phyloP scores from a whole-genome alignment of 768 basidiomycete species.

The Leucosporidium creatinivorum region DNA sequence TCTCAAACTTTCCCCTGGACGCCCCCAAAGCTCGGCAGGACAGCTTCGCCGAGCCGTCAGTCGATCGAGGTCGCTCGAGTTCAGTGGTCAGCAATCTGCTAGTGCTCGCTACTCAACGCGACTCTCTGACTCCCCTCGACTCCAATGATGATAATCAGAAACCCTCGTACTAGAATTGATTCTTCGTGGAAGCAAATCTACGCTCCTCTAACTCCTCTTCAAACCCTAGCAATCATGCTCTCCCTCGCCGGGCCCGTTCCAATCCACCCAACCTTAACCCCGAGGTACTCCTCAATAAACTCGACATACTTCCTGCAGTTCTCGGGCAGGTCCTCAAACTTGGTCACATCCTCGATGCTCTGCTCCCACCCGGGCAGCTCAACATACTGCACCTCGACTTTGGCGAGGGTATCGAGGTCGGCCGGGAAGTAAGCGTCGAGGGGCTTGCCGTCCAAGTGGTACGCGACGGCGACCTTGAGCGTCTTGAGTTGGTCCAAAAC shows the following conservation, averaged over 20 bases:
- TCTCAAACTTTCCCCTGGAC: too few relatives aligned
- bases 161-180: too few relatives aligned
- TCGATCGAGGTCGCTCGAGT: too few relatives aligned
- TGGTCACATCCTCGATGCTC: slow-evolving; percentile 57
- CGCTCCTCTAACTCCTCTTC: too few relatives aligned
- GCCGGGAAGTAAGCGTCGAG: slow-evolving; percentile 71
- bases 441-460: slow-evolving; percentile 67
- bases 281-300: slow-evolving; percentile 71
- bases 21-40: too few relatives aligned
- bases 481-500: slow-evolving; percentile 74
- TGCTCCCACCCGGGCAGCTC: slow-evolving; percentile 87
- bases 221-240: too few relatives aligned
- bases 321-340: slow-evolving; percentile 69
- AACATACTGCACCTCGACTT: slow-evolving; percentile 76
- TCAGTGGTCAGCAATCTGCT: too few relatives aligned
- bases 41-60: too few relatives aligned
- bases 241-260: slow-evolving; percentile 65
- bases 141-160: too few relatives aligned
- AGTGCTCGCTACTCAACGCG: too few relatives aligned
- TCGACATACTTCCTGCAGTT: slow-evolving; percentile 78
- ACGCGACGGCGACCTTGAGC: slow-evolving; percentile 80
- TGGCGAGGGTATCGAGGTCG: slow-evolving; percentile 69
- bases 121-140: too few relatives aligned
- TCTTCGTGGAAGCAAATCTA: too few relatives aligned
- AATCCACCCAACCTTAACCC: slow-evolving; percentile 78